These are phyloP conservation scores for Phialocephala sp. DNA, from an alignment of 2,329 filamentous ascomycete species.

Conservation along the genomic window DNA sequence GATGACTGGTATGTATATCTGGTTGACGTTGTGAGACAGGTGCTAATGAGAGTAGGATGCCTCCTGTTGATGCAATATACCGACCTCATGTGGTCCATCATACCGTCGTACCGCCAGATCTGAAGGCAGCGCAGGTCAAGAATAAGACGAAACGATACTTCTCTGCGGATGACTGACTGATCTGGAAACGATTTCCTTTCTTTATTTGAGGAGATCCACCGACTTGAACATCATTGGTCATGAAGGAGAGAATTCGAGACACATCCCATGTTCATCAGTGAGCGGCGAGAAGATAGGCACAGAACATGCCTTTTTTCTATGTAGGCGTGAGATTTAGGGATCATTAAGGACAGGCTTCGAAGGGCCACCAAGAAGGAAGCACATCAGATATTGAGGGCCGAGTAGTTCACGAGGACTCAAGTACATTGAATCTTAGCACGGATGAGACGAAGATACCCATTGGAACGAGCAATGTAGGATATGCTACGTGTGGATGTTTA, in stretches of 20 bases:
- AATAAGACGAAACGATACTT: conserved; percentile 76
- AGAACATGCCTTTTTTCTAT: not conserved
- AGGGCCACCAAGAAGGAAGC: not conserved
- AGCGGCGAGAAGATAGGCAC: not conserved
- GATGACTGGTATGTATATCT: conserved; percentile 73
- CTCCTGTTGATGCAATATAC: conserved; percentile 88
- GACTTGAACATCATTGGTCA: not conserved
- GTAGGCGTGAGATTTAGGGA: too few species aligned
- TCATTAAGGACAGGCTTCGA: not conserved
- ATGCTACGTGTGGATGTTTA: not conserved
- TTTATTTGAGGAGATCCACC: too few species aligned
- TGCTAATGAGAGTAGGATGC: conserved; percentile 62
- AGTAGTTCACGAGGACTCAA: not conserved
- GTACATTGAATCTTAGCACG: not conserved
- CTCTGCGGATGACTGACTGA: conserved; percentile 57
- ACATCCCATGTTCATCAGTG: not conserved
- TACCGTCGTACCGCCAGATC: conserved; percentile 71
- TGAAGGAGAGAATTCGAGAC: not conserved
- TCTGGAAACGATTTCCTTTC: not conserved
- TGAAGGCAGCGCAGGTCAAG: conserved; percentile 70
- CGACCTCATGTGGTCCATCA: conserved; percentile 94
- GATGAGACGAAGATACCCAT: not conserved
- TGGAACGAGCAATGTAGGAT: not conserved
- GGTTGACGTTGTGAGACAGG: not conserved
- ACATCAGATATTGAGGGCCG: not conserved